A percentile compares a stretch with the other conserved stretches of the same genome.
Evolutionary conservation across 179 eudicot species (phyloP).

Genomic region (Drosera spatulata): DNA sequence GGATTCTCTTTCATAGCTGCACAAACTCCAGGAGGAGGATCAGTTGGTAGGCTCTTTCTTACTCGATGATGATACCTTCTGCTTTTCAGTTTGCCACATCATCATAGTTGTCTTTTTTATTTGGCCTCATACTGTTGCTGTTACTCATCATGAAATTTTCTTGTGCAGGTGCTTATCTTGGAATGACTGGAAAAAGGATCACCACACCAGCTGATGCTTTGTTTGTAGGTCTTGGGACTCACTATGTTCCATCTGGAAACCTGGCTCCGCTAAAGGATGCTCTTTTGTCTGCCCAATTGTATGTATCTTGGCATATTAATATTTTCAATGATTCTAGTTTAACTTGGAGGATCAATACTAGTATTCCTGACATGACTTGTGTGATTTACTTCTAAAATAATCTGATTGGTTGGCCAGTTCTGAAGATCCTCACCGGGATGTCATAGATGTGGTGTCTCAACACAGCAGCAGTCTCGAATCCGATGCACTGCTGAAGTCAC

Average conservation of each 20-base stretch:
- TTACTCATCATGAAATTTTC: neutral
- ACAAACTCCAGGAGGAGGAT: slow-evolving; percentile 84
- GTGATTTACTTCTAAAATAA: neutral
- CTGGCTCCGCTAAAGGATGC: slow-evolving; percentile 61
- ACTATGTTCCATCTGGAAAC: slow-evolving; percentile 73
- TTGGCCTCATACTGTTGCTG: neutral
- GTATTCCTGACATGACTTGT: neutral
- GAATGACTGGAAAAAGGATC: slow-evolving; percentile 83
- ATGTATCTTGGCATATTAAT: slow-evolving; percentile 21
- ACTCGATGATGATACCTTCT: neutral
- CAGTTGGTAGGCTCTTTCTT: slow-evolving; percentile 45
- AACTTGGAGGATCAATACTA: neutral
- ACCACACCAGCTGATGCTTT: slow-evolving; percentile 88
- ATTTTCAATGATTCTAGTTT: neutral
- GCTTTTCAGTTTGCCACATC: neutral
- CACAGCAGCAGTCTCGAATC: slow-evolving; percentile 63
- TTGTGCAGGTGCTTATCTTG: slow-evolving; percentile 87
- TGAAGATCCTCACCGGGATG: slow-evolving; percentile 63
- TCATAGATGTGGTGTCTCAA: slow-evolving; percentile 36
- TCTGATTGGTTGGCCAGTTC: slow-evolving; percentile 29
- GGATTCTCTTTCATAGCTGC: slow-evolving; percentile 95
- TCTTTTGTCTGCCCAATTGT: slow-evolving; percentile 62
- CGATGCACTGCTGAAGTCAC: slow-evolving; percentile 60
- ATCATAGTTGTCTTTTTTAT: neutral
- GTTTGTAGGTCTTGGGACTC: slow-evolving; percentile 79